These are phyloP conservation scores for Fusarium continuum DNA, from an alignment of 2,329 filamentous ascomycete genomes.

Conservation along the genomic window DNA sequence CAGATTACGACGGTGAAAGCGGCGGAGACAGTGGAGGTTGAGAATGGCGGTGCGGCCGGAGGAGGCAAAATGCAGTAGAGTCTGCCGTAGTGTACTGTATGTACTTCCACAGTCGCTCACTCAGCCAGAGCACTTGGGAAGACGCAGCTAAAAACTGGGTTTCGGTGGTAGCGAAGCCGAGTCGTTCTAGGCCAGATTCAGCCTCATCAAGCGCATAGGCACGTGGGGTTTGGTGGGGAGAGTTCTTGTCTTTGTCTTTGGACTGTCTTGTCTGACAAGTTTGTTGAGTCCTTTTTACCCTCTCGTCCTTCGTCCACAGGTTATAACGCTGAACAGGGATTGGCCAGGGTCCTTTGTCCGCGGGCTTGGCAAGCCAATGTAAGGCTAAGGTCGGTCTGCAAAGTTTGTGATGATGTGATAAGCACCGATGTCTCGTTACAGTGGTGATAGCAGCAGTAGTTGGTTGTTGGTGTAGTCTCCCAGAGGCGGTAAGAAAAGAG, in stretches of 20 bases:
- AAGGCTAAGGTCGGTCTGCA: constrained; percentile 25
- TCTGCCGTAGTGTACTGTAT: background rate
- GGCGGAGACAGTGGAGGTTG: constrained; percentile 40
- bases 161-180: constrained; percentile 25
- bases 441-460: background rate
- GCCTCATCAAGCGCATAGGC: constrained; percentile 42
- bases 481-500: constrained; percentile 12
- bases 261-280: background rate
- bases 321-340: constrained; percentile 23
- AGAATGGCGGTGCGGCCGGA: constrained; percentile 35
- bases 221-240: constrained; percentile 42
- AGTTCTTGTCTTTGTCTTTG: background rate
- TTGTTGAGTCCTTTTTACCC: constrained; percentile 20
- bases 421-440: constrained; percentile 4
- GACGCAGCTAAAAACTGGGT: constrained; percentile 36
- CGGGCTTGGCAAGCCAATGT: constrained; percentile 20
- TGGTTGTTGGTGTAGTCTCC: background rate
- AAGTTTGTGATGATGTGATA: constrained; percentile 14
- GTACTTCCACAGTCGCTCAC: constrained; percentile 12
- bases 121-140: constrained; percentile 6
- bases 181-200: constrained; percentile 44
- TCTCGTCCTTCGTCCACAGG: constrained; percentile 13
- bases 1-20: constrained; percentile 44
- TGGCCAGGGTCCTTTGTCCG: constrained; percentile 25
- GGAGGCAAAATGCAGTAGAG: background rate